Percentiles rank a stretch among this genome's conserved stretches.
Conservation (phyloP, 2,329 filamentous ascomycete species). For the Ceratocystis ficicola region DNA sequence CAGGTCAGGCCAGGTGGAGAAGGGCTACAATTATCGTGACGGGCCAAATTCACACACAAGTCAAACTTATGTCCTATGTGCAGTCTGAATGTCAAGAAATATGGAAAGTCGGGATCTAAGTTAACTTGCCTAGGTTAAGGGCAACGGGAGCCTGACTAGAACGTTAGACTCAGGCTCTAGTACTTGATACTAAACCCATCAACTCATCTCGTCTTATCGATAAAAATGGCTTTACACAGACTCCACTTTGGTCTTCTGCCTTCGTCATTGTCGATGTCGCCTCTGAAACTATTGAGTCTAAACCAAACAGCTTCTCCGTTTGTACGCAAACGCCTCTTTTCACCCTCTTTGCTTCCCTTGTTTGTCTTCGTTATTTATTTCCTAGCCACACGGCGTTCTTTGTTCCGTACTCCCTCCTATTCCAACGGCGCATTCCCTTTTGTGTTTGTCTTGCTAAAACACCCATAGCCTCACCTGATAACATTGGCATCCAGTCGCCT, state of each 20-base stretch:
- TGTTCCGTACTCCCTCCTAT: neutral
- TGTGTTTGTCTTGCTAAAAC: too few relatives aligned
- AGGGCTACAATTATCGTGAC: too few relatives aligned
- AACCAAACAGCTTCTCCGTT: too few relatives aligned
- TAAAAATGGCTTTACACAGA: neutral
- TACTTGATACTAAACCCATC: neutral
- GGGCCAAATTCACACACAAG: too few relatives aligned
- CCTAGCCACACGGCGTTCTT: neutral
- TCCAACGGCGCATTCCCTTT: neutral
- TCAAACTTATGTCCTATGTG: too few relatives aligned
- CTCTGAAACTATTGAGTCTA: neutral
- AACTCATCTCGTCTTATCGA: neutral
- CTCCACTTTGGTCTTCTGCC: neutral
- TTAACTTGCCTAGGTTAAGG: too few relatives aligned
- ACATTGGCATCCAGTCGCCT: neutral
- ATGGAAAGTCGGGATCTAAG: too few relatives aligned
- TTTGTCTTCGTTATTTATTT: neutral
- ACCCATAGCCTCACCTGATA: neutral
- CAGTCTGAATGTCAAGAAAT: too few relatives aligned
- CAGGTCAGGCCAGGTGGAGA: too few relatives aligned
- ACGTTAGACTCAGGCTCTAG: neutral
- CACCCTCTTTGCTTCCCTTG: neutral
- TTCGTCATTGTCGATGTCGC: neutral
- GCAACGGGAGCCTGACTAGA: neutral
- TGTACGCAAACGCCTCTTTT: neutral